Conservation (phyloP, 2,329 filamentous ascomycete genomes). For the Clarireedia hainanense region DNA sequence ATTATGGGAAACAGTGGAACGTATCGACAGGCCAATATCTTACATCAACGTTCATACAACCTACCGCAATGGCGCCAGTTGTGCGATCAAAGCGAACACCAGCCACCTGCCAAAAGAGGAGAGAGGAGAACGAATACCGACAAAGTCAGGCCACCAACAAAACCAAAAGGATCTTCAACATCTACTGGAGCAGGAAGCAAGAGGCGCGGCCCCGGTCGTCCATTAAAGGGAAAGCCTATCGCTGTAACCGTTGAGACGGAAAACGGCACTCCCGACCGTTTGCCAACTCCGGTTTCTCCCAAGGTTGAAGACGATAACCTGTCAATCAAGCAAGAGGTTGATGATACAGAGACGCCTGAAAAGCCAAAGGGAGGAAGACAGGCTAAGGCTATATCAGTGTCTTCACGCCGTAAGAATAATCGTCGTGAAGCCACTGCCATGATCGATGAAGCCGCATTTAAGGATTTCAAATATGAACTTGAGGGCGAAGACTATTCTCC, state of each 20-base stretch:
- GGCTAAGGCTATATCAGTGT: slow-evolving; percentile 58
- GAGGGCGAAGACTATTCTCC: slow-evolving; percentile 79
- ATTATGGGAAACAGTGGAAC: slow-evolving; percentile 94
- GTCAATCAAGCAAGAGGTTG: slow-evolving; percentile 29
- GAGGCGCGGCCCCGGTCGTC: slow-evolving; percentile 18
- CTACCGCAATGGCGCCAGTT: slow-evolving; percentile 91
- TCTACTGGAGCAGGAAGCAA: slow-evolving; percentile 12
- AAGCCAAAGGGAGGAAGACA: slow-evolving; percentile 36
- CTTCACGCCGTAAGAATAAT: slow-evolving; percentile 81
- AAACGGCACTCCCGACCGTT: slow-evolving; percentile 38
- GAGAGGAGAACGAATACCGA: slow-evolving; percentile 55
- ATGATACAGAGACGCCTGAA: slow-evolving; percentile 38
- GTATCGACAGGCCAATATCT: slow-evolving; percentile 94
- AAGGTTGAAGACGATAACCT: slow-evolving; percentile 31
- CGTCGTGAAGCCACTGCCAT: slow-evolving; percentile 68
- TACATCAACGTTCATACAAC: slow-evolving; percentile 94
- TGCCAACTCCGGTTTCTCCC: slow-evolving; percentile 47
- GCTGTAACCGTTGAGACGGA: slow-evolving; percentile 14
- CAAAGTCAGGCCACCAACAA: slow-evolving; percentile 23
- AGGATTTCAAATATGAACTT: slow-evolving; percentile 84
- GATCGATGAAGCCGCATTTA: slow-evolving; percentile 85
- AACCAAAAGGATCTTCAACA: slow-evolving; percentile 19
- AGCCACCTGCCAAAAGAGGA: slow-evolving; percentile 84
- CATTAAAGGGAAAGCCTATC: slow-evolving; percentile 20
- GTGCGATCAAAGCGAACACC: slow-evolving; percentile 91